phyloP scores from a whole-genome alignment of 2,329 filamentous ascomycete genomes.

The Talaromyces sp. region DNA sequence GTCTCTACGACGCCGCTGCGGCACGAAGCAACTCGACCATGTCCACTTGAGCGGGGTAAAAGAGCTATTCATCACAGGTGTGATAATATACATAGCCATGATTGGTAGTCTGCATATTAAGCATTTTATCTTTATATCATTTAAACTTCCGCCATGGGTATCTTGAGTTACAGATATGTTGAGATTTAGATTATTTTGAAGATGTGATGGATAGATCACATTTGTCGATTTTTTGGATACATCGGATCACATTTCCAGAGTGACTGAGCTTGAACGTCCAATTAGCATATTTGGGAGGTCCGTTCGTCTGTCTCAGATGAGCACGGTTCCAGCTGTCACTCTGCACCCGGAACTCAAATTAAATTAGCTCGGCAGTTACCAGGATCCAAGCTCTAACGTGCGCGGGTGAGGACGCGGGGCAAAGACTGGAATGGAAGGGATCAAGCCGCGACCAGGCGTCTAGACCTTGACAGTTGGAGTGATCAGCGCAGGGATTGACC shows the following conservation, averaged over 20 bases:
- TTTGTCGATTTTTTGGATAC: constrained; percentile 2
- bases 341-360: constrained; percentile 15
- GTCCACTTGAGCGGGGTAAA: not conserved
- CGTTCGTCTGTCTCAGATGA: not conserved
- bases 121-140: too few relatives aligned
- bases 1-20: constrained; percentile 60
- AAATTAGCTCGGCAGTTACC: constrained; percentile 12
- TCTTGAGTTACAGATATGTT: not conserved
- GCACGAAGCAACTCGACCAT: constrained; percentile 18
- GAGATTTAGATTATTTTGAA: not conserved
- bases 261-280: not conserved
- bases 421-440: not conserved
- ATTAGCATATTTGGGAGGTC: not conserved
- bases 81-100: too few relatives aligned
- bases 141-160: not conserved
- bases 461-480: constrained; percentile 8
- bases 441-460: not conserved
- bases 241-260: not conserved
- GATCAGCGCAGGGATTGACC: constrained; percentile 15
- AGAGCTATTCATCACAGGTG: not conserved
- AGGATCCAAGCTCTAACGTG: constrained; percentile 5
- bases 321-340: constrained; percentile 13
- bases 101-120: too few relatives aligned
- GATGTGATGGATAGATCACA: constrained; percentile 7
- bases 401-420: constrained; percentile 4